Base-by-base conservation (phyloP, 305 asterid genomes). In the Solanum hybrid region DNA sequence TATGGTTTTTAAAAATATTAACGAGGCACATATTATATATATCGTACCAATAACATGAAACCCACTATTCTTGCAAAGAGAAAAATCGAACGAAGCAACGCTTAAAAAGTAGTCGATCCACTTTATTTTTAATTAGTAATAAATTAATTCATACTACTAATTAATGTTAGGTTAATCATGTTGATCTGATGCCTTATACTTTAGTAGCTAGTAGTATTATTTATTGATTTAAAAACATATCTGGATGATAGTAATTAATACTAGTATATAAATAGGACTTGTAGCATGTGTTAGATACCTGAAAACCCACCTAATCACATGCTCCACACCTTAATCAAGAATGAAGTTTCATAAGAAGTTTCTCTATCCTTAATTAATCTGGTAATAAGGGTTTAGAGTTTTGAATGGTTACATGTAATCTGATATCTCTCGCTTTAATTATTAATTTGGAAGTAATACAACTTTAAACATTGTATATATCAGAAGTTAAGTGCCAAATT, bases 261-360 rank as follows among this genome's bases (percentile, higher is more conserved):
- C 31, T 35, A 78, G 31, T 5, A 29, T 45, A 84, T 84, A 45
- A 81, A 77, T 85, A 86, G 91, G 81, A 91, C 92, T 89, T 91
- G 85, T 90, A 87, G 93, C 98, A 94, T 94, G 98, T 95, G 98
- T 95, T 94, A 88, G 98, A 93, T 94, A 90, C 94, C 87, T 94
- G 91, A 88, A 89, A 90, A 75, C 90, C 92, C 92, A 94, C 95
- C 95, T 93, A 94, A 94, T 93, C 98, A 95, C 98, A 95, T 95
- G 96, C 94, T 92, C 87, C 92, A 92, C 94, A 93, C 93, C 85
- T 32, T n/a, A 38, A 82, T 75, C 56, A 42, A 85, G 86, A 66
- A 66, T 24, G 15, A 84, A 73, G 40, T n/a, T 76, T 88, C 87
- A 84, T 29, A 29, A 84, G 73, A 84, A 84, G 73, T 84, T 45